A percentile compares a stretch with the other conserved stretches of the same genome.
phyloP scores from a whole-genome alignment of 352 stramenopile species.

The Pythium oligandrum region DNA sequence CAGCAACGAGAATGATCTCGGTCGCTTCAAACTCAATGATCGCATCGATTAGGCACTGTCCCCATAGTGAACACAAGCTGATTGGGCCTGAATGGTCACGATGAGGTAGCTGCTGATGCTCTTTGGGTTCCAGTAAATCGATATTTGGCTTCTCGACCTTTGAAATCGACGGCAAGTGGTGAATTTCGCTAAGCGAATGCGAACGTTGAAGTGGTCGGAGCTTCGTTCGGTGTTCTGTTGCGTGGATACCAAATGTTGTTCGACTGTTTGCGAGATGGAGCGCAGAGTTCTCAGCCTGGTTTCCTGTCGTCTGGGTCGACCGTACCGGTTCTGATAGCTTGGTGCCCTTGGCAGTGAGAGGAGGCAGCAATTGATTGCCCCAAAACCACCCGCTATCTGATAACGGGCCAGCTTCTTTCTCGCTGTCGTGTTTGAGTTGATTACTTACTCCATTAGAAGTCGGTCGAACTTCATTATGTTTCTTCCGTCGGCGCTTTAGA shows the following conservation, averaged over 20 bases:
- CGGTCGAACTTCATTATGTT: not conserved
- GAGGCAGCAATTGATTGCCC: not conserved
- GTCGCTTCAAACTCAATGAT: conserved; percentile 28
- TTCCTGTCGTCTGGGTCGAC: too few species aligned
- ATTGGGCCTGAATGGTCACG: too few species aligned
- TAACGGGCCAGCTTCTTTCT: not conserved
- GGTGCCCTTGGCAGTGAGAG: too few species aligned
- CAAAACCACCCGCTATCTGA: conserved; percentile 11
- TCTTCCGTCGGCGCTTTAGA: conserved; percentile 1
- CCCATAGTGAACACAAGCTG: conserved; percentile 10
- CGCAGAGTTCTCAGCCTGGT: too few species aligned
- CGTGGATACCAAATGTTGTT: too few species aligned
- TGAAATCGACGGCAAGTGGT: not conserved
- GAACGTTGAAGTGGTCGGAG: not conserved
- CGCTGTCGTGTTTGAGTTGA: not conserved
- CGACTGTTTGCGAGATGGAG: too few species aligned
- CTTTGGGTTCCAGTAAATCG: too few species aligned
- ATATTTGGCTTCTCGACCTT: conserved; percentile 1
- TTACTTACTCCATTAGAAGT: not conserved
- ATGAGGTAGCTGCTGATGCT: too few species aligned
- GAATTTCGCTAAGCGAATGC: not conserved
- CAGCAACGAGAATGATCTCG: conserved; percentile 30
- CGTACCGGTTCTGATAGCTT: too few species aligned
- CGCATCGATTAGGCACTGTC: conserved; percentile 8
- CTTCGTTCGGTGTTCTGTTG: too few species aligned